phyloP scores from a whole-genome alignment of 805 yeast species.

The Metschnikowia cerradonensis region DNA sequence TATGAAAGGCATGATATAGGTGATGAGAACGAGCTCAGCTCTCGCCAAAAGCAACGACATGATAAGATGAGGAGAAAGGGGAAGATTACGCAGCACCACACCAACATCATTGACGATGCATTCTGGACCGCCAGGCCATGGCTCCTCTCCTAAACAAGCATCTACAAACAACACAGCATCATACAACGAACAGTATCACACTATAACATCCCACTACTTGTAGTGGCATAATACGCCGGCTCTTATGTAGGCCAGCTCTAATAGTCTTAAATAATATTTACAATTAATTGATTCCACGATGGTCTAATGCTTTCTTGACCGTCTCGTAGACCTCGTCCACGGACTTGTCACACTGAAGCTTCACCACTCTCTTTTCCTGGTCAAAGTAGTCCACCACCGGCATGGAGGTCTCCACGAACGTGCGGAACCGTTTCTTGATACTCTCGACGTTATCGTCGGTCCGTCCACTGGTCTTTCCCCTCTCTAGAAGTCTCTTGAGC shows the following conservation, averaged over 20 bases:
- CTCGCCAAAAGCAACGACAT: slow-evolving; percentile 48
- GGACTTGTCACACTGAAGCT: slow-evolving; percentile 71
- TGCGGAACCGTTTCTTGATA: slow-evolving; percentile 82
- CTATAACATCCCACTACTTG: too few species aligned
- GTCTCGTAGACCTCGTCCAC: slow-evolving; percentile 72
- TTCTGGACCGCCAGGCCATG: slow-evolving; percentile 57
- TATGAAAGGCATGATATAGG: slow-evolving; percentile 18
- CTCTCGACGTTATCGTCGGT: slow-evolving; percentile 89
- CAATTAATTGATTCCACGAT: slow-evolving; percentile 26
- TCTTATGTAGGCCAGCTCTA: neutral
- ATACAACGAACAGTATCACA: too few species aligned
- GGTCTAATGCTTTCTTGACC: slow-evolving; percentile 62
- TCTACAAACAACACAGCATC: neutral
- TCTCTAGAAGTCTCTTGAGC: slow-evolving; percentile 77
- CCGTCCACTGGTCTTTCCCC: slow-evolving; percentile 95
- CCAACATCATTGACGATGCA: slow-evolving; percentile 58
- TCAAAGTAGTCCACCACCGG: slow-evolving; percentile 89
- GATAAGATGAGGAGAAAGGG: slow-evolving; percentile 49
- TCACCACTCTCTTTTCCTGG: slow-evolving; percentile 68
- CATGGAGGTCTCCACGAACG: slow-evolving; percentile 83
- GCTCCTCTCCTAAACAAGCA: slow-evolving; percentile 8
- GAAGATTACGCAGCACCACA: slow-evolving; percentile 43
- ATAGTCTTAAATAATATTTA: neutral
- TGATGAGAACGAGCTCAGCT: slow-evolving; percentile 18
- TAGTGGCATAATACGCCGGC: too few species aligned